These are phyloP conservation scores for Salmacisia buchloeana DNA, from an alignment of 1,284 basidiomycete genomes.

Conservation along the genomic window DNA sequence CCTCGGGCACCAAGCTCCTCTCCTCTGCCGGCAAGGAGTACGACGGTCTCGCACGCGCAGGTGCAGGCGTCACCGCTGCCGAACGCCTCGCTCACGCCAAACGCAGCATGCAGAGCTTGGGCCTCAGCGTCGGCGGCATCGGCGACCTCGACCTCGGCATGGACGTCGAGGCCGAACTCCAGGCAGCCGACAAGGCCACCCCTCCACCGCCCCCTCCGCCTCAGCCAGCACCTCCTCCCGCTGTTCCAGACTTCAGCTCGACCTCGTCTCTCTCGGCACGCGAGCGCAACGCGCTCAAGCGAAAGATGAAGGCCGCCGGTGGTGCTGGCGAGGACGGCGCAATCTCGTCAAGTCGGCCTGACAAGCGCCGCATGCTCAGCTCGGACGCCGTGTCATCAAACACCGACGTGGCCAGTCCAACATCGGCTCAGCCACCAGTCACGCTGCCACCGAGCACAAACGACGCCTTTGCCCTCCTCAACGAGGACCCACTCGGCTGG, in stretches of 20 bases:
- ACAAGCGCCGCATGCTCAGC: slow-evolving; percentile 57
- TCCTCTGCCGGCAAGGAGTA: slow-evolving; percentile 86
- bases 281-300: slow-evolving; percentile 81
- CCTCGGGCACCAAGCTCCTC: slow-evolving; percentile 68
- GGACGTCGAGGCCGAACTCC: slow-evolving; percentile 50
- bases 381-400: slow-evolving; percentile 46
- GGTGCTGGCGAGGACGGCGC: slow-evolving; percentile 14
- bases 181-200: slow-evolving; percentile 8
- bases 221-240: slow-evolving; percentile 18
- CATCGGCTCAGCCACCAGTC: slow-evolving; percentile 15
- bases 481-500: slow-evolving; percentile 64
- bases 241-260: slow-evolving; percentile 11
- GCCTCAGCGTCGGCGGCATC: slow-evolving; percentile 66
- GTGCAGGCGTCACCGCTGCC: slow-evolving; percentile 26
- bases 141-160: slow-evolving; percentile 62
- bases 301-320: slow-evolving; percentile 67
- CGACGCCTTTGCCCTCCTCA: slow-evolving; percentile 29
- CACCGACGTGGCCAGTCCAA: slow-evolving; percentile 18
- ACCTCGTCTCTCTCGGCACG: slow-evolving; percentile 57
- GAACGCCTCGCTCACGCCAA: slow-evolving; percentile 70
- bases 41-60: slow-evolving; percentile 15
- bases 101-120: slow-evolving; percentile 59
- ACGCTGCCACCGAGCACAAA: slow-evolving; percentile 25
- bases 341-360: slow-evolving; percentile 36
- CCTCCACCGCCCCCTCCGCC: slow-evolving; percentile 13